Conservation (phyloP, 139 green algal genomes). For the Diplosphaera chodatii region DNA sequence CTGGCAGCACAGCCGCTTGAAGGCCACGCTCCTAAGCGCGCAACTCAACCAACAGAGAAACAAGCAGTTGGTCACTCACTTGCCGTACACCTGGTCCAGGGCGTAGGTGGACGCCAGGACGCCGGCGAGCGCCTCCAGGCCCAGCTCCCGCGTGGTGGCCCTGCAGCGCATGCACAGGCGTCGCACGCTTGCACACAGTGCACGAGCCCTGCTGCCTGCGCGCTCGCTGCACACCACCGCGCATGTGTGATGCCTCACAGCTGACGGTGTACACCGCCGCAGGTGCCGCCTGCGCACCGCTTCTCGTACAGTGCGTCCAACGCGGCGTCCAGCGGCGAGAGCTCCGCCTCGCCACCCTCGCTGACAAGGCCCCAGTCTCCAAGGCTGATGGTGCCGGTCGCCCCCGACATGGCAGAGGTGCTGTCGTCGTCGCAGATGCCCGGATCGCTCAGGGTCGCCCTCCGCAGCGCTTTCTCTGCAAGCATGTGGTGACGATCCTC, state of each 20-base stretch:
- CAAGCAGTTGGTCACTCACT: too few species aligned
- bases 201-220: too few species aligned
- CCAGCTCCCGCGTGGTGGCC: conserved; percentile 36
- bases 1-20: too few species aligned
- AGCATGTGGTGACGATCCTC: too few species aligned
- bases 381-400: neutral
- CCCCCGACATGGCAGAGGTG: neutral
- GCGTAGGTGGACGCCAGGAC: conserved; percentile 19
- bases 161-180: too few species aligned
- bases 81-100: conserved; percentile 18
- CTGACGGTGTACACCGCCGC: too few species aligned
- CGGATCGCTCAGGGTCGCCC: neutral
- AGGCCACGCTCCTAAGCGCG: too few species aligned
- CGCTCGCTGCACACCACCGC: too few species aligned
- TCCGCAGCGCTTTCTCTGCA: neutral
- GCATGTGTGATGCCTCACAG: too few species aligned
- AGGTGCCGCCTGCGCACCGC: too few species aligned
- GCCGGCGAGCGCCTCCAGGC: conserved; percentile 23
- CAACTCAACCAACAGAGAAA: too few species aligned
- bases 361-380: neutral
- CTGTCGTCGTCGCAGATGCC: neutral
- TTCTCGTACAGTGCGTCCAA: conserved; percentile 52
- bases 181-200: too few species aligned
- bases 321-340: conserved; percentile 9
- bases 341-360: neutral